Conservation (phyloP, 2,329 filamentous ascomycete species). For the Ciborinia camelliae region DNA sequence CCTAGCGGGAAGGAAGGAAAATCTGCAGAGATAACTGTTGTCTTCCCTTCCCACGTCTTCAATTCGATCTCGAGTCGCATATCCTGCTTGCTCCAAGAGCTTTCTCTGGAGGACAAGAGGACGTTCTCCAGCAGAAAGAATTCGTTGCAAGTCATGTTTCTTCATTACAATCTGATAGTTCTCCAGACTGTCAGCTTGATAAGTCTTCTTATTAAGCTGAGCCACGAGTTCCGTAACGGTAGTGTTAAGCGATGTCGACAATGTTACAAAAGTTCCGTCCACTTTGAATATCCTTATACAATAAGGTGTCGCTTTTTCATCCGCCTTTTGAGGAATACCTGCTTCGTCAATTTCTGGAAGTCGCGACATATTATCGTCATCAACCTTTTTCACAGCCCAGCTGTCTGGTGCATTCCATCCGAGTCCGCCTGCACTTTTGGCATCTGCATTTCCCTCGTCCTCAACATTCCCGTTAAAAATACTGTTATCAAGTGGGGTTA, state of each 20-base stretch:
- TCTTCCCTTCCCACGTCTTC: constrained; percentile 95
- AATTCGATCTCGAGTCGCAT: constrained; percentile 78
- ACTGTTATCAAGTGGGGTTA: constrained; percentile 66
- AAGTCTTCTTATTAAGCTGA: constrained; percentile 93
- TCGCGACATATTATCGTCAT: constrained; percentile 59
- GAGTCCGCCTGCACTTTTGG: constrained; percentile 41
- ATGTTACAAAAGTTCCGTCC: constrained; percentile 89
- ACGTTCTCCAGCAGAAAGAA: constrained; percentile 73
- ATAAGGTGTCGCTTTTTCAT: constrained; percentile 73
- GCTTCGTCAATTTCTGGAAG: constrained; percentile 64
- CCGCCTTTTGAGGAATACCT: constrained; percentile 62
- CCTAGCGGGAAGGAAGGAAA: constrained; percentile 88
- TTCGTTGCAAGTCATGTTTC: constrained; percentile 84
- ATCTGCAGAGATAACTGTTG: constrained; percentile 94
- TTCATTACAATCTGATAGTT: constrained; percentile 96
- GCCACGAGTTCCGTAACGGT: constrained; percentile 82
- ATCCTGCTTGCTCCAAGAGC: constrained; percentile 86
- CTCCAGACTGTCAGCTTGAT: constrained; percentile 81
- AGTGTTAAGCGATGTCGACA: constrained; percentile 79
- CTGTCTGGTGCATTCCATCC: constrained; percentile 94
- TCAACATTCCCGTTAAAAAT: constrained; percentile 46
- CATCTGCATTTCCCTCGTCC: constrained; percentile 40
- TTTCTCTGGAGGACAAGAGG: constrained; percentile 90
- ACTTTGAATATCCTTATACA: constrained; percentile 94
- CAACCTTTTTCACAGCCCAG: constrained; percentile 81